Percentiles rank a stretch among this genome's conserved stretches.
phyloP scores from a whole-genome alignment of 768 basidiomycete genomes.

The Lentinula aciculospora region DNA sequence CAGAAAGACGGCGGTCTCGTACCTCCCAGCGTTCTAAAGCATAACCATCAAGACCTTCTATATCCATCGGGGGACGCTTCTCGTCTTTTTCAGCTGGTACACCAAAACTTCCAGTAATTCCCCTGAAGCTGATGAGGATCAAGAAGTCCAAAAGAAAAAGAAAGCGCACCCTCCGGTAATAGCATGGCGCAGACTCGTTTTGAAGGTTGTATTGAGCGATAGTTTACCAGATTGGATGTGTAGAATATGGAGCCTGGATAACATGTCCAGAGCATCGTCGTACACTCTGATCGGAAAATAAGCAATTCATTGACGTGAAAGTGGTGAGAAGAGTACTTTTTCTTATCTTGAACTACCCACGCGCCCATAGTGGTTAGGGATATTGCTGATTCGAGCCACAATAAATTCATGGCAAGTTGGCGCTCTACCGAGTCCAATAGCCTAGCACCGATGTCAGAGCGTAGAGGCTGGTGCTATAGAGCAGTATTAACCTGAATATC shows the following conservation, averaged over 20 bases:
- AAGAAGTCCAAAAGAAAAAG: neutral
- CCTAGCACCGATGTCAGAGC: slow-evolving; percentile 32
- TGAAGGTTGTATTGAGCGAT: slow-evolving; percentile 70
- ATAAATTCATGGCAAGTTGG: slow-evolving; percentile 80
- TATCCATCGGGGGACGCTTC: too few species aligned
- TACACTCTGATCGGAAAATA: too few species aligned
- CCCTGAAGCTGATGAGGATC: slow-evolving; percentile 40
- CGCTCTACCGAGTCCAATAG: slow-evolving; percentile 74
- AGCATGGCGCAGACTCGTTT: slow-evolving; percentile 74
- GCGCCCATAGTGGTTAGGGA: slow-evolving; percentile 60
- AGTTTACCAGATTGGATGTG: slow-evolving; percentile 56
- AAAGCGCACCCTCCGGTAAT: slow-evolving; percentile 76
- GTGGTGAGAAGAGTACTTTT: slow-evolving; percentile 42
- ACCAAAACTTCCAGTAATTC: slow-evolving; percentile 79
- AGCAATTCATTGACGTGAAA: slow-evolving; percentile 11
- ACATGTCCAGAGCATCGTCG: slow-evolving; percentile 57
- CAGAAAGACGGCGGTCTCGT: slow-evolving; percentile 12
- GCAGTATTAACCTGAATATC: slow-evolving; percentile 66
- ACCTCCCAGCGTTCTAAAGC: slow-evolving; percentile 93
- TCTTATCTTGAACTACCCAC: slow-evolving; percentile 75
- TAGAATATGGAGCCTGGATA: slow-evolving; percentile 67
- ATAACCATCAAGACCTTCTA: slow-evolving; percentile 61
- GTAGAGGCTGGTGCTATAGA: slow-evolving; percentile 7
- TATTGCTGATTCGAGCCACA: slow-evolving; percentile 83
- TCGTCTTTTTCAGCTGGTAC: too few species aligned